Percentiles rank a stretch among this genome's conserved stretches.
phyloP scores from a whole-genome alignment of 441 rosid genomes.

The Aquilaria agallochum region DNA sequence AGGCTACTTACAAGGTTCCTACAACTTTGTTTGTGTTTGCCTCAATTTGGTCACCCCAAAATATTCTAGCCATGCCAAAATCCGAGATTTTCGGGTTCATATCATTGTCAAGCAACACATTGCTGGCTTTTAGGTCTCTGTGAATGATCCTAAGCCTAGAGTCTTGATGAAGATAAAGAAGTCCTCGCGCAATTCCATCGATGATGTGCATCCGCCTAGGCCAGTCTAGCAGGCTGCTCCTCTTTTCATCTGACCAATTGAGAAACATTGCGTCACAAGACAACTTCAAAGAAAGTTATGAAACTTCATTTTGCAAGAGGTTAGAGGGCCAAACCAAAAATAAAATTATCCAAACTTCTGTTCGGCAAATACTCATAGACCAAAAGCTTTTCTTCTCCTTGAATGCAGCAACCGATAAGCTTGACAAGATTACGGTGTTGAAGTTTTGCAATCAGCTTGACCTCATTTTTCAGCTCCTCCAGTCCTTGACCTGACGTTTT shows the following conservation, averaged over 20 bases:
- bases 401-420: no score
- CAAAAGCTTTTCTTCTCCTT: no score
- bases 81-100: conserved; percentile 31
- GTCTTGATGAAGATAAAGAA: conserved; percentile 39
- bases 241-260: conserved; percentile 15
- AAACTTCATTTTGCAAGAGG: neutral
- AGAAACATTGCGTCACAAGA: neutral
- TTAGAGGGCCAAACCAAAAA: conserved; percentile 13
- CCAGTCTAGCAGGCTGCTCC: conserved; percentile 19
- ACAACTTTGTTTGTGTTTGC: conserved; percentile 33
- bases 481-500: conserved; percentile 40
- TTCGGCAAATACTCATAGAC: conserved; percentile 9
- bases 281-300: neutral
- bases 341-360: conserved; percentile 10
- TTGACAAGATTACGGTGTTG: conserved; percentile 25
- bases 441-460: neutral
- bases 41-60: conserved; percentile 26
- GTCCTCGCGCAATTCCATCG: conserved; percentile 30
- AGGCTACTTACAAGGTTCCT: conserved; percentile 40
- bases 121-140: conserved; percentile 39
- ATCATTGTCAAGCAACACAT: conserved; percentile 19
- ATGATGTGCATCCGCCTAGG: conserved; percentile 25
- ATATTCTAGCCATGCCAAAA: conserved; percentile 24
- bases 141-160: conserved; percentile 40
- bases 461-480: conserved; percentile 33